These are phyloP conservation scores for Nannizziopsis arthrosporioides DNA, from an alignment of 2,329 filamentous ascomycete species.

Conservation along the genomic window DNA sequence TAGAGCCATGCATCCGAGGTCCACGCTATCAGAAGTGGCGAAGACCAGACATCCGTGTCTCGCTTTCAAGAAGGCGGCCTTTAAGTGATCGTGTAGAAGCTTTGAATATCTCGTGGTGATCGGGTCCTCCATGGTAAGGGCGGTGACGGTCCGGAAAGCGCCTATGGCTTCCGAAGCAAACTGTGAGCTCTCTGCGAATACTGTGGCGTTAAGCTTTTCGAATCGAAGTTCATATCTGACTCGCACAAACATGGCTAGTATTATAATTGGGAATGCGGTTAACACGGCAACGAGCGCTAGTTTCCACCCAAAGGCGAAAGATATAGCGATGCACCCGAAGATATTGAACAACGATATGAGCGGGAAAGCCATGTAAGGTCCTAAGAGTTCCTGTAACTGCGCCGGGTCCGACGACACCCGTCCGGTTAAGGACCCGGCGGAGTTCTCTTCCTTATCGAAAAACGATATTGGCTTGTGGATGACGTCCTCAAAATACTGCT, in stretches of 20 bases:
- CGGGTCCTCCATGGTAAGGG: slow-evolving; percentile 56
- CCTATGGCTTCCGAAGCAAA: slow-evolving; percentile 64
- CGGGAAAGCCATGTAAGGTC: slow-evolving; percentile 37
- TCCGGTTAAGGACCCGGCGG: slow-evolving; percentile 38
- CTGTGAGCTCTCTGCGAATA: slow-evolving; percentile 60
- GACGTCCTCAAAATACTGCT: slow-evolving; percentile 38
- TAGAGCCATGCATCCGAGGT: slow-evolving; percentile 51
- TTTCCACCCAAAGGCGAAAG: slow-evolving; percentile 67
- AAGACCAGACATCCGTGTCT: slow-evolving; percentile 54
- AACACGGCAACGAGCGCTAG: slow-evolving; percentile 56
- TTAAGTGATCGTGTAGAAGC: slow-evolving; percentile 50
- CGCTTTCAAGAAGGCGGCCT: slow-evolving; percentile 49
- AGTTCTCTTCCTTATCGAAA: slow-evolving; percentile 37
- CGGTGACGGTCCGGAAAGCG: slow-evolving; percentile 60
- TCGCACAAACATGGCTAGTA: slow-evolving; percentile 40
- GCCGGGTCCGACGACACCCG: slow-evolving; percentile 40
- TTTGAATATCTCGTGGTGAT: slow-evolving; percentile 51
- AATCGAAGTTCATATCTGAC: slow-evolving; percentile 57
- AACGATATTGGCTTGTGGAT: slow-evolving; percentile 34
- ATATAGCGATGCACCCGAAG: slow-evolving; percentile 52
- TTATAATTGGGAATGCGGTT: slow-evolving; percentile 43
- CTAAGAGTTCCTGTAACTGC: slow-evolving; percentile 41
- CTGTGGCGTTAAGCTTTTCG: slow-evolving; percentile 54
- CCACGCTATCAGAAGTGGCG: slow-evolving; percentile 56
- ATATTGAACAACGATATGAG: slow-evolving; percentile 56